phyloP scores from a whole-genome alignment of 2,329 filamentous ascomycete species.

The Colletotrichum incanum region DNA sequence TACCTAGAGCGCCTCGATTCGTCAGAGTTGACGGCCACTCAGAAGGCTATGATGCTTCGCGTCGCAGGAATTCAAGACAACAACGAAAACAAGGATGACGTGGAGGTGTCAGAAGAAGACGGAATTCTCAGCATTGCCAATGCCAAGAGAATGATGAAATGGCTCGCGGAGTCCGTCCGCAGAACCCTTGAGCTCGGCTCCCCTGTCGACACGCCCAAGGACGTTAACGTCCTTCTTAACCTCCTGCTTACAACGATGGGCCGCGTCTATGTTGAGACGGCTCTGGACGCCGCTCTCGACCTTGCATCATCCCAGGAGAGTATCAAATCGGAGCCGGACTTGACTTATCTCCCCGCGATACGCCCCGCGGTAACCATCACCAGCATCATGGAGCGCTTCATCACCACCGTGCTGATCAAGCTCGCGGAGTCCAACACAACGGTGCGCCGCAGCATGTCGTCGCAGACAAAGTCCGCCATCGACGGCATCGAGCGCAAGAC shows the following conservation, averaged over 20 bases:
- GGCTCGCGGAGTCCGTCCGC: conserved; percentile 95
- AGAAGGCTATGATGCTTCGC: conserved; percentile 90
- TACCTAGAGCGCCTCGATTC: conserved; percentile 92
- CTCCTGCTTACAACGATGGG: conserved; percentile 91
- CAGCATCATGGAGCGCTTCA: conserved; percentile 93
- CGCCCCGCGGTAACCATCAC: conserved; percentile 89
- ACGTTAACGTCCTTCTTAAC: conserved; percentile 87
- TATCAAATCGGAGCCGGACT: conserved; percentile 87
- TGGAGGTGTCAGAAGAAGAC: conserved; percentile 92
- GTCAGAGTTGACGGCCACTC: conserved; percentile 87
- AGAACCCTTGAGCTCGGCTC: conserved; percentile 92
- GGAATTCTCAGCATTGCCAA: conserved; percentile 86
- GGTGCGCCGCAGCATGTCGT: conserved; percentile 90
- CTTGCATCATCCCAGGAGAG: conserved; percentile 83
- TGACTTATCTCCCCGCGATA: conserved; percentile 85
- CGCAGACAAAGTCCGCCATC: conserved; percentile 81
- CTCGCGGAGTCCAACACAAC: conserved; percentile 92
- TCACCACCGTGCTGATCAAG: conserved; percentile 90
- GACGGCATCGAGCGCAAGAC: conserved; percentile 89
- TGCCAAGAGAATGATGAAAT: conserved; percentile 98
- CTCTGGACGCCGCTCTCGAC: conserved; percentile 80
- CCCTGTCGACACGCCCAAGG: conserved; percentile 91
- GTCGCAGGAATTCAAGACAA: conserved; percentile 88
- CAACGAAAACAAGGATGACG: conserved; percentile 84
- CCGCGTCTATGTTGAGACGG: conserved; percentile 81